Percentiles rank a stretch among this genome's conserved stretches.
phyloP scores from a whole-genome alignment of 2,329 filamentous ascomycete species.

The Aspergillus clavatus region DNA sequence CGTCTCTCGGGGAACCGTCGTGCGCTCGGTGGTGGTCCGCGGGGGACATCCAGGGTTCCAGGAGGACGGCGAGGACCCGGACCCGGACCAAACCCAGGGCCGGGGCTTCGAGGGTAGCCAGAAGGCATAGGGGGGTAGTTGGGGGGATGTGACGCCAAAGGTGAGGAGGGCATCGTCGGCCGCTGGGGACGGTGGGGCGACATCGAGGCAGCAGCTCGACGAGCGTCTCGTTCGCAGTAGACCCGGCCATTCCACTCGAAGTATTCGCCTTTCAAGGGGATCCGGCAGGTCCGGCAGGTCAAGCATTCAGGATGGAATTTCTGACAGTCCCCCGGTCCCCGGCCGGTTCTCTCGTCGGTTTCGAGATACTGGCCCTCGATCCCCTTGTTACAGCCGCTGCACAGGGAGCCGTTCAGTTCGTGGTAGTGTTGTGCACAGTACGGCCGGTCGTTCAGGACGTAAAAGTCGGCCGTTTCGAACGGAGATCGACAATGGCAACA shows the following conservation, averaged over 20 bases:
- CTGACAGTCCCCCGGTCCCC: slow-evolving; percentile 40
- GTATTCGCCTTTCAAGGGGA: slow-evolving; percentile 75
- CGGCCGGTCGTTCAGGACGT: slow-evolving; percentile 79
- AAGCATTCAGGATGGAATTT: slow-evolving; percentile 90
- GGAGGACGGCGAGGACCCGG: slow-evolving; percentile 16
- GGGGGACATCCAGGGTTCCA: slow-evolving; percentile 20
- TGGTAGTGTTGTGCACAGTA: slow-evolving; percentile 95
- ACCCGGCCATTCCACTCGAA: slow-evolving; percentile 77
- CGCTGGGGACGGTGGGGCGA: slow-evolving; percentile 34
- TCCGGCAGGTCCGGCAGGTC: slow-evolving; percentile 68
- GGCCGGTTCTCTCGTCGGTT: slow-evolving; percentile 52
- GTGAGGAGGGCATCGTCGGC: slow-evolving; percentile 31
- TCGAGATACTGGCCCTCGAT: slow-evolving; percentile 94
- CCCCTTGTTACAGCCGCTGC: slow-evolving; percentile 70
- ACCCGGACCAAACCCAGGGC: slow-evolving; percentile 11
- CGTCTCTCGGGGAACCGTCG: slow-evolving; percentile 46
- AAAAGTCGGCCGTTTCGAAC: slow-evolving; percentile 85
- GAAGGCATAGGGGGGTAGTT: slow-evolving; percentile 19
- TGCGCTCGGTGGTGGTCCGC: slow-evolving; percentile 25
- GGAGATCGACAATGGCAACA: slow-evolving; percentile 77
- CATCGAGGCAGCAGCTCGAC: slow-evolving; percentile 47
- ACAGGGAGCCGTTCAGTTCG: slow-evolving; percentile 80
- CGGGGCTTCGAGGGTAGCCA: slow-evolving; percentile 9
- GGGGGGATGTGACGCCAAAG: slow-evolving; percentile 24
- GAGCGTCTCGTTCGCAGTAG: slow-evolving; percentile 85